Conservation (phyloP, 1,284 basidiomycete genomes). For the Somion occarium region DNA sequence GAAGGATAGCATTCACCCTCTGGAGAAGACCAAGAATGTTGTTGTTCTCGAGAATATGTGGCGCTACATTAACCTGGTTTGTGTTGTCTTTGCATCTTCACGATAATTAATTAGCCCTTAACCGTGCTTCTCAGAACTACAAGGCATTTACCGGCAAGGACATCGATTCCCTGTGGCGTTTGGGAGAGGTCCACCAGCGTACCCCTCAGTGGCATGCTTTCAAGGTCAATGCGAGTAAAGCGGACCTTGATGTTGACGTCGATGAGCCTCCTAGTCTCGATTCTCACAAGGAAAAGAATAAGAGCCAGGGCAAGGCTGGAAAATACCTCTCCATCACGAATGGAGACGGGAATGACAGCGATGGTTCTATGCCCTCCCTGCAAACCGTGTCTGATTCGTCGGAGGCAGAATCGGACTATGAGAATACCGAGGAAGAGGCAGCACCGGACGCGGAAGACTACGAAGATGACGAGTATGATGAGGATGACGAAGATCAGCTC, state of each 20-base stretch:
- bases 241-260: slow-evolving; percentile 20
- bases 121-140: slow-evolving; percentile 52
- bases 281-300: slow-evolving; percentile 20
- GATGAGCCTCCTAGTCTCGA: slow-evolving; percentile 21
- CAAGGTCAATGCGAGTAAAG: slow-evolving; percentile 20
- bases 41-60: slow-evolving; percentile 56
- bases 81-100: slow-evolving; percentile 15
- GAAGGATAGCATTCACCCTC: slow-evolving; percentile 53
- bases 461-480: slow-evolving; percentile 51
- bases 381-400: slow-evolving; percentile 58
- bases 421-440: slow-evolving; percentile 34
- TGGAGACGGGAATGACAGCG: slow-evolving; percentile 31
- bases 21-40: slow-evolving; percentile 48
- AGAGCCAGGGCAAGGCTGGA: slow-evolving; percentile 35
- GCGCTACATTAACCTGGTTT: slow-evolving; percentile 55
- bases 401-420: slow-evolving; percentile 26
- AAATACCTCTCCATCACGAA: slow-evolving; percentile 34
- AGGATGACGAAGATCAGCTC: slow-evolving; percentile 63
- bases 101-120: not conserved
- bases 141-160: slow-evolving; percentile 41
- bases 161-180: slow-evolving; percentile 60
- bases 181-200: slow-evolving; percentile 47
- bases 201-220: slow-evolving; percentile 57
- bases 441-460: slow-evolving; percentile 30
- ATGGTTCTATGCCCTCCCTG: slow-evolving; percentile 58